Percentiles rank a stretch among this genome's conserved stretches.
Conservation (phyloP, 169 alveolate species). For the Cryptosporidium parvum region DNA sequence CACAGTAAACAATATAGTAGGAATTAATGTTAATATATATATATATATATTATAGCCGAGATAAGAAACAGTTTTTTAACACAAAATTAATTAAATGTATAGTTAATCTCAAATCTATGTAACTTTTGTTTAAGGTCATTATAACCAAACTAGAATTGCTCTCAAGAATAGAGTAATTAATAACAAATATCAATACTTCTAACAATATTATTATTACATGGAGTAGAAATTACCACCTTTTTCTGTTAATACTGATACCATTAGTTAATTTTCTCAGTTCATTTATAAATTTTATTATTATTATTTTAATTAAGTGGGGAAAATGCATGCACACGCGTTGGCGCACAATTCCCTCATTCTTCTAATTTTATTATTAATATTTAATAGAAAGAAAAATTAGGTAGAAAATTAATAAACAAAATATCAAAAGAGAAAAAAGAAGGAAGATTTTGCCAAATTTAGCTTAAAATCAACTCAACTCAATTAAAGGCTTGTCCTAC, state of each 20-base stretch:
- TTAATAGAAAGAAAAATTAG: too few relatives aligned
- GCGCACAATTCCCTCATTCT: not conserved
- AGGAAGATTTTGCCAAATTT: not conserved
- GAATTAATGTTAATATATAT: too few relatives aligned
- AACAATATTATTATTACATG: too few relatives aligned
- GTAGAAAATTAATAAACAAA: not conserved
- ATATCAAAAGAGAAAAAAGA: not conserved
- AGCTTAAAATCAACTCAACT: not conserved
- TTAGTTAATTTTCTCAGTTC: not conserved
- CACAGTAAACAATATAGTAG: not conserved
- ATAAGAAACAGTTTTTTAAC: not conserved
- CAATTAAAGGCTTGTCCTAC: not conserved
- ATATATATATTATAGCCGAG: too few relatives aligned
- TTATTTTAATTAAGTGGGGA: not conserved
- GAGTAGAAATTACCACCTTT: too few relatives aligned
- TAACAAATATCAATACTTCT: not conserved
- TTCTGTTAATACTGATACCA: not conserved
- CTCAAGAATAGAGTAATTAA: not conserved
- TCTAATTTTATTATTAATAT: too few relatives aligned
- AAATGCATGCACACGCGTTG: slow-evolving; percentile 2
- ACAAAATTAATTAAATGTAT: too few relatives aligned
- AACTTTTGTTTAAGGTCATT: too few relatives aligned
- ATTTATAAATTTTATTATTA: too few relatives aligned
- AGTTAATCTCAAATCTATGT: too few relatives aligned
- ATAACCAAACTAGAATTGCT: not conserved